These are phyloP conservation scores for Phycomyces nitens DNA, from an alignment of 192 early-diverging fungal genomes.

Conservation along the genomic window DNA sequence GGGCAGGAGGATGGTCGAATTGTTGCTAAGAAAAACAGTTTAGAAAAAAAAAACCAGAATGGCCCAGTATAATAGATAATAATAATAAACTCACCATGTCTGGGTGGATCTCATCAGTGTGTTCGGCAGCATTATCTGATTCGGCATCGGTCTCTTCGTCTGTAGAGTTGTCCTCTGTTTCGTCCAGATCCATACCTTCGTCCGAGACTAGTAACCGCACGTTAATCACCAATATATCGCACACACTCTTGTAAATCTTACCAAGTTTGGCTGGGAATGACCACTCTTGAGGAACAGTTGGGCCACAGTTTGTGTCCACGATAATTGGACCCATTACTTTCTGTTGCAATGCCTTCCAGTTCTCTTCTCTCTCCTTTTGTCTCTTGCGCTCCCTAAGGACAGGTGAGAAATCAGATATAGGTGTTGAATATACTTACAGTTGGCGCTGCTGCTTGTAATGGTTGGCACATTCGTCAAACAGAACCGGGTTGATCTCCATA, in stretches of 20 bases:
- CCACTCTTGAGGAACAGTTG: slow-evolving; percentile 30
- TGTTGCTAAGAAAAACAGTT: slow-evolving; percentile 36
- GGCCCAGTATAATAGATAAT: neutral
- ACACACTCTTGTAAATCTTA: no score
- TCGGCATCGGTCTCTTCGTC: slow-evolving; percentile 16
- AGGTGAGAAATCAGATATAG: slow-evolving; percentile 3
- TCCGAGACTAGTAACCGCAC: neutral
- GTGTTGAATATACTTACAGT: slow-evolving; percentile 19
- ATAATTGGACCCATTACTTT: slow-evolving; percentile 20
- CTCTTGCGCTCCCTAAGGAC: slow-evolving; percentile 71
- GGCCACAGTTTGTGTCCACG: neutral
- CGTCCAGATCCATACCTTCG: slow-evolving; percentile 7
- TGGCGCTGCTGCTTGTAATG: slow-evolving; percentile 82
- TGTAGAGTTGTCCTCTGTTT: slow-evolving; percentile 9
- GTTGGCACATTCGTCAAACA: slow-evolving; percentile 85
- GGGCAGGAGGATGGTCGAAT: slow-evolving; percentile 41
- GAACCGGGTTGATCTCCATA: slow-evolving; percentile 80
- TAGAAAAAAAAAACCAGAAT: neutral
- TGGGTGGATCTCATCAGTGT: slow-evolving; percentile 19
- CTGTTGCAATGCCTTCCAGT: slow-evolving; percentile 76
- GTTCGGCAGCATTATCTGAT: slow-evolving; percentile 14
- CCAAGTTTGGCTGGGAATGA: slow-evolving; percentile 29
- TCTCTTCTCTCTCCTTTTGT: slow-evolving; percentile 73
- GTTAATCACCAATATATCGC: no score
- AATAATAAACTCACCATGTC: slow-evolving; percentile 23